phyloP scores from a whole-genome alignment of 495 filamentous ascomycete genomes.

The Cairneyella variabilis region DNA sequence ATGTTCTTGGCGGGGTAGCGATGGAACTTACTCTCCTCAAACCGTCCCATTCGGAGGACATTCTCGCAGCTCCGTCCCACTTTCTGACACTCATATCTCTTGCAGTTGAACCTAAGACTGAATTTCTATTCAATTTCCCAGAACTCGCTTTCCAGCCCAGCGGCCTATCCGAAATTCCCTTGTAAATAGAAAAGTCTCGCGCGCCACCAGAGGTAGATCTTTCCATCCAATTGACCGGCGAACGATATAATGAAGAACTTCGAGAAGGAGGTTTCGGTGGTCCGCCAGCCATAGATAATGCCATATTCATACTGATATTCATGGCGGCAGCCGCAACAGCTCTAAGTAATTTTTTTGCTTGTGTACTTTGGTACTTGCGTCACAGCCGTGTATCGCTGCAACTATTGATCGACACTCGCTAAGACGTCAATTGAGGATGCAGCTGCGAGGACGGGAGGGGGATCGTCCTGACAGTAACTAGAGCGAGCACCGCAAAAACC shows the following conservation, averaged over 20 bases:
- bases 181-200: slow-evolving; percentile 15
- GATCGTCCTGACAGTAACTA: background rate
- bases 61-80: slow-evolving; percentile 54
- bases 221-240: background rate
- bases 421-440: slow-evolving; percentile 14
- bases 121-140: background rate
- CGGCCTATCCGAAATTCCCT: slow-evolving; percentile 15
- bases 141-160: slow-evolving; percentile 13
- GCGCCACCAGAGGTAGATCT: background rate
- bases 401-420: slow-evolving; percentile 8
- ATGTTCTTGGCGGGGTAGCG: background rate
- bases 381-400: background rate
- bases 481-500: background rate
- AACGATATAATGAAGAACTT: background rate
- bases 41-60: slow-evolving; percentile 47
- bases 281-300: slow-evolving; percentile 12
- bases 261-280: background rate
- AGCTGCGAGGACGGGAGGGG: background rate
- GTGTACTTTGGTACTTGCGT: background rate
- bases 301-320: slow-evolving; percentile 12
- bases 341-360: background rate
- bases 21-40: slow-evolving; percentile 42
- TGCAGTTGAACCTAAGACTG: slow-evolving; percentile 15
- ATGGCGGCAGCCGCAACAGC: background rate
- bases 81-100: slow-evolving; percentile 34